Evolutionary conservation across 163 green algal genomes (phyloP), one percentile per base, ranked within the genome.

Genomic region (Scenedesmus sp.): DNA sequence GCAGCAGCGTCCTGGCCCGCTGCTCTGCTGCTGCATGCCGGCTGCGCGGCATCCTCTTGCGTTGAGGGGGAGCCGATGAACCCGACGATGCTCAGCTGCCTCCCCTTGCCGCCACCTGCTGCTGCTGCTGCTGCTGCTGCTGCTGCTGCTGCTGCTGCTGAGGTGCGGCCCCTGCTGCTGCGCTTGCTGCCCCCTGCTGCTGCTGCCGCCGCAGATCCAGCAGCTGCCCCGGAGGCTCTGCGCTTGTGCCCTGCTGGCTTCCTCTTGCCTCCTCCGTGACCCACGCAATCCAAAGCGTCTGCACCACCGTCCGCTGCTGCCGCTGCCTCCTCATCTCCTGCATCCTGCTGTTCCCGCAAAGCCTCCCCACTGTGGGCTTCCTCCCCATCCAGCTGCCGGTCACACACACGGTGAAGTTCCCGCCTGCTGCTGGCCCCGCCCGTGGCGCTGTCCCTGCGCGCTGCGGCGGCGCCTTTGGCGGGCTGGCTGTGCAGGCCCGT

Each of bases 51-150:
- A 53, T 59, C 85, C 51, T 83, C 22, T 44, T 90, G 65, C 22
- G 65, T 89, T 7, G 33, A 30, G 20, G 65, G 65, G 44, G 43
- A 33, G 1, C 68, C 85, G 37, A 90, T 90, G 44, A 90, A 83
- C 2, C 85, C 80, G 18, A 84, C 40, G 5, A 90, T 83, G 12
- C 85, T 90, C 37, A 81, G 68, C 85, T 90, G 85, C 65, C 68
- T 35, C 5, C 37, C 73, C 37, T 83, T 70, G 1, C 49, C 44
- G 10, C 51, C 85, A 59, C 49, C 9, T 16, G n/a, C 68, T 22
- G n/a, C 85, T 30, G 70, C 70, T 42, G 84, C 61, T 20, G 84
- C 84, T 16, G 70, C 70, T 42, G 84, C 61, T 20, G 84, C 84
- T 16, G 46, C 42, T 80, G 61, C 61, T 76, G 30, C 65, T 76